These are phyloP conservation scores for Clonostachys solani DNA, from an alignment of 2,329 filamentous ascomycete genomes.

Conservation along the genomic window DNA sequence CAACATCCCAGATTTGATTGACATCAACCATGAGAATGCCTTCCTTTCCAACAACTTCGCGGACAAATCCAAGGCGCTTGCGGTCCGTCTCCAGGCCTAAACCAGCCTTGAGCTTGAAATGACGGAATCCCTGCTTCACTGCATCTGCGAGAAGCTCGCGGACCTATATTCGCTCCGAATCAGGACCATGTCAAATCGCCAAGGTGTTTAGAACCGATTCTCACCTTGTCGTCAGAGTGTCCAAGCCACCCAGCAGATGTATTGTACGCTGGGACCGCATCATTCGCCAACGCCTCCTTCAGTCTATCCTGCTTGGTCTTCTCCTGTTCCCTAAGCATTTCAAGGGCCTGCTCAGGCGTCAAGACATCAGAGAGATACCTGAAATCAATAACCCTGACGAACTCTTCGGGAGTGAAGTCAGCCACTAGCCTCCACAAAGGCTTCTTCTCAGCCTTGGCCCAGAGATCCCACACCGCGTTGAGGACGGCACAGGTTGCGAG, in stretches of 20 bases:
- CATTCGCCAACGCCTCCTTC: constrained; percentile 65
- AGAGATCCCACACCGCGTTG: constrained; percentile 93
- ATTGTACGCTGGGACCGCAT: constrained; percentile 85
- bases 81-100: constrained; percentile 68
- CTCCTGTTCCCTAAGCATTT: constrained; percentile 63
- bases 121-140: constrained; percentile 68
- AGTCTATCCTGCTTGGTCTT: constrained; percentile 66
- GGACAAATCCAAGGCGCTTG: constrained; percentile 65
- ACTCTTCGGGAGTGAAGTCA: constrained; percentile 85
- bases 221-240: constrained; percentile 86
- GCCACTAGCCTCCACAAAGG: constrained; percentile 88
- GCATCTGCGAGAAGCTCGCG: constrained; percentile 65
- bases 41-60: constrained; percentile 74
- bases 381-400: constrained; percentile 88
- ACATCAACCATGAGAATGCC: constrained; percentile 91
- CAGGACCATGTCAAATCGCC: too few species aligned
- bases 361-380: constrained; percentile 92
- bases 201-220: constrained; percentile 16
- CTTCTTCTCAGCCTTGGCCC: constrained; percentile 81
- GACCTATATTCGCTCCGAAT: too few species aligned
- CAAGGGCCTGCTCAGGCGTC: constrained; percentile 77
- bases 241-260: constrained; percentile 91
- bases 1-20: constrained; percentile 90
- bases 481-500: constrained; percentile 85
- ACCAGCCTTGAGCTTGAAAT: constrained; percentile 93